Evolutionary conservation across 169 alveolate species (phyloP).

Genomic region (Condylostoma magnum): DNA sequence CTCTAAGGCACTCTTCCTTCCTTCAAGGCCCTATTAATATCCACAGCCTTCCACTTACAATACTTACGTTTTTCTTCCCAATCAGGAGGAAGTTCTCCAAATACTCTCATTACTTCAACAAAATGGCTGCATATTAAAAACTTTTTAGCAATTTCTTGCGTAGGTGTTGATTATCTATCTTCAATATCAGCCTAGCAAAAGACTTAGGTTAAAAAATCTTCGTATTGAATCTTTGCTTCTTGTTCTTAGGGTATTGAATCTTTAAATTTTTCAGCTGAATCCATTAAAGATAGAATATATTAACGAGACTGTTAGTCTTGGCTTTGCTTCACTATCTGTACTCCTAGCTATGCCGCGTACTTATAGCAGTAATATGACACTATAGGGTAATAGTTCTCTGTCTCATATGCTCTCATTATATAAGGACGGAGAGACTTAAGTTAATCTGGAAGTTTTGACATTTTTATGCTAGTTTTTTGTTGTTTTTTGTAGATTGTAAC

Average conservation of each 20-base stretch:
- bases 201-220: background rate
- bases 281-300: background rate
- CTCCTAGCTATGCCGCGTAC: slow-evolving; percentile 10
- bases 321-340: slow-evolving; percentile 15
- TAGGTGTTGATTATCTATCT: slow-evolving; percentile 14
- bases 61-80: slow-evolving; percentile 29
- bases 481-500: no score
- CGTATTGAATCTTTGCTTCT: slow-evolving; percentile 15
- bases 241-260: background rate
- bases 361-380: slow-evolving; percentile 2
- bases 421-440: slow-evolving; percentile 4
- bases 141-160: slow-evolving; percentile 12
- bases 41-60: slow-evolving; percentile 30
- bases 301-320: background rate
- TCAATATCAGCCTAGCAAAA: slow-evolving; percentile 20
- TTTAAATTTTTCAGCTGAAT: background rate
- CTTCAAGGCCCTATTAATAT: background rate
- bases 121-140: slow-evolving; percentile 14
- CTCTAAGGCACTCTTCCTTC: background rate
- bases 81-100: slow-evolving; percentile 26
- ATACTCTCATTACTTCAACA: slow-evolving; percentile 17
- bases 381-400: background rate
- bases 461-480: no score
- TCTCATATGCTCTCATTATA: slow-evolving; percentile 2
- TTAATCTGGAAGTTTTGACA: slow-evolving; percentile 17